These are phyloP conservation scores for Vitis rupestris DNA, from an alignment of 164 flowering plant species.

Conservation along the genomic window DNA sequence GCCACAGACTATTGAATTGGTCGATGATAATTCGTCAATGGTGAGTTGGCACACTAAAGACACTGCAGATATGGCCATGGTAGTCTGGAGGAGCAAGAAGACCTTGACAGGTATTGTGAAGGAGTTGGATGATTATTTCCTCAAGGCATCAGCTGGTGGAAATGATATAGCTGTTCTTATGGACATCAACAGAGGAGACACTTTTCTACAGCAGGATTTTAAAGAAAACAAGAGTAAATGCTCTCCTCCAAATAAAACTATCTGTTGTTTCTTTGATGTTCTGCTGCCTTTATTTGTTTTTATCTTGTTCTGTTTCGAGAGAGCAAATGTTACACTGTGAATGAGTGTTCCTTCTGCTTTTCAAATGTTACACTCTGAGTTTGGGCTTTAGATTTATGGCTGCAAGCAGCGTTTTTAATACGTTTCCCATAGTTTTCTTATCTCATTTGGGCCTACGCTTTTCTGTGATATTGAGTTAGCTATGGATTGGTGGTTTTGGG, in stretches of 20 bases:
- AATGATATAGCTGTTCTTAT: conserved; percentile 65
- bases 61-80: conserved; percentile 48
- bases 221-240: conserved; percentile 56
- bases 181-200: conserved; percentile 42
- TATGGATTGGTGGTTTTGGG: too few species aligned
- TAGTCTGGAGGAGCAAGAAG: conserved; percentile 48
- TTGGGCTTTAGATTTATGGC: too few species aligned
- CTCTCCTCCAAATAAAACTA: conserved; percentile 1
- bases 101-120: conserved; percentile 54
- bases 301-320: too few species aligned
- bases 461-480: too few species aligned
- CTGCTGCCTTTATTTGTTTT: too few species aligned
- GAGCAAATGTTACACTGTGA: too few species aligned
- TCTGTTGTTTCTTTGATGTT: background rate
- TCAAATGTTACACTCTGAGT: too few species aligned
- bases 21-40: conserved; percentile 57
- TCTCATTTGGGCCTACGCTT: too few species aligned
- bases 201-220: conserved; percentile 30
- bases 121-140: conserved; percentile 82
- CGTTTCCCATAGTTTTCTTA: too few species aligned
- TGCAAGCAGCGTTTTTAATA: too few species aligned
- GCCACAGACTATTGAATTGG: conserved; percentile 28
- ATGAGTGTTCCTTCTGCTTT: too few species aligned
- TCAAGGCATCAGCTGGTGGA: conserved; percentile 64
- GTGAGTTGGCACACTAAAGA: conserved; percentile 51